These are phyloP conservation scores for Scutellaria galericulata DNA, from an alignment of 257 asterid genomes.

Conservation along the genomic window DNA sequence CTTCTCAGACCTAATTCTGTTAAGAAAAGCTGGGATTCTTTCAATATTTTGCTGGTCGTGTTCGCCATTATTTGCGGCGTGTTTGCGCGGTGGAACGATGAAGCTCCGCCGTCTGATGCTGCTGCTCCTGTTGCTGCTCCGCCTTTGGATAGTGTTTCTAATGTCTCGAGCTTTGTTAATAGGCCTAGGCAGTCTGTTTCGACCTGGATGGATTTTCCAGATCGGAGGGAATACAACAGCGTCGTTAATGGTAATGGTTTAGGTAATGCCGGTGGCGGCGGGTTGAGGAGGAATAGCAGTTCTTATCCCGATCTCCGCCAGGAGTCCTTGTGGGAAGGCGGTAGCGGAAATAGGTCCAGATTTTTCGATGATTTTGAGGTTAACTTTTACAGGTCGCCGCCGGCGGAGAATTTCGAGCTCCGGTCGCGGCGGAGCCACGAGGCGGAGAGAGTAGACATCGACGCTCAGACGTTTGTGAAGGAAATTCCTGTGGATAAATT, in stretches of 20 bases:
- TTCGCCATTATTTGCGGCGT: constrained; percentile 85
- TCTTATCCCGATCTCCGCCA: constrained; percentile 85
- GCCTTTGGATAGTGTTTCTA: constrained; percentile 14
- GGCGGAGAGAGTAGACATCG: constrained; percentile 32
- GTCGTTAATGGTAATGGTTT: background rate
- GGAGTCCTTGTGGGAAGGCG: constrained; percentile 55
- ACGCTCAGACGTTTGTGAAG: constrained; percentile 36
- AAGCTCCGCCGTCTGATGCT: constrained; percentile 36
- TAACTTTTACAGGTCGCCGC: constrained; percentile 48
- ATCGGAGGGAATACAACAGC: constrained; percentile 40
- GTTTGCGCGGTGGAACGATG: constrained; percentile 71
- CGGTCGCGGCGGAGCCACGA: constrained; percentile 20
- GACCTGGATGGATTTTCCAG: constrained; percentile 49
- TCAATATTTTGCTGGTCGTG: constrained; percentile 61
- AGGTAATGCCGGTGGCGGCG: constrained; percentile 27
- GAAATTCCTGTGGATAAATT: constrained; percentile 73
- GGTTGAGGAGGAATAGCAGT: constrained; percentile 75
- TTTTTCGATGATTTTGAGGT: constrained; percentile 72
- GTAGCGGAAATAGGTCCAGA: constrained; percentile 49
- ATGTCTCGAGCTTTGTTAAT: constrained; percentile 30
- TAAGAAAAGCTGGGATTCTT: constrained; percentile 75
- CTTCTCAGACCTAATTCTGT: constrained; percentile 69
- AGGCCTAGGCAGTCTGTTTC: constrained; percentile 40
- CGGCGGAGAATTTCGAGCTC: constrained; percentile 32
- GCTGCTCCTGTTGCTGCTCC: background rate